Evolutionary conservation across 1,139 yeast species (phyloP), one percentile per base, ranked within the genome.

Genomic region (Zygosaccharomyces sapae): DNA sequence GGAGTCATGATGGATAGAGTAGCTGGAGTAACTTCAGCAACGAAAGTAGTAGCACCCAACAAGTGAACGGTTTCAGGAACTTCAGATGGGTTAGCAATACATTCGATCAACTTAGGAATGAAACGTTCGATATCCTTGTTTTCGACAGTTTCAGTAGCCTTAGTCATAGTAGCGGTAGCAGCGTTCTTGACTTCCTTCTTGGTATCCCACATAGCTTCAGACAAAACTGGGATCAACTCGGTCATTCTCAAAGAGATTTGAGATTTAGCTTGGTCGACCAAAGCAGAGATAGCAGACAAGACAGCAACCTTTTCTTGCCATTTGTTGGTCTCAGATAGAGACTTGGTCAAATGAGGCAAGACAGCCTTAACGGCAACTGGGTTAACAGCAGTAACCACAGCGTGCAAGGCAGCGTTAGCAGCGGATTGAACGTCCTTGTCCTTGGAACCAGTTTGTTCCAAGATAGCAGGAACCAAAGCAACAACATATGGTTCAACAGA

Each of bases 151-250:
- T 89, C 94, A 66, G 98, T 92, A 63, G 96, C 84, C 77, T 88
- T 87, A 74, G 90, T 81, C 81, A 92, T 89, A 72, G 97, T 88
- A 66, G 83, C 83, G 66, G 95, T 86, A 62, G 98, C 97, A 70
- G 94, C 95, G 66, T 80, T 83, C 85, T 92, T 92, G 71, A 92
- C 97, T 70, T 92, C 97, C 74, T 81, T 80, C 83, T 92, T 92
- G 76, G 98, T 92, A 75, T 92, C 98, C 98, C 98, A 92, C 97
- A 92, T 92, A 66, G 97, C 87, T 79, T 92, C 98, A 62, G 98
- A 92, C 68, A 92, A 79, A 60, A 86, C 94, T 73, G 98, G 98
- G 68, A 92, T 90, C 74, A 92, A 83, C 79, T 92, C 97, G 68
- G 97, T 96, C 97, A 92, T 90, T 81, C 97, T 88, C 70, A 92